Evolutionary conservation across 2,329 filamentous ascomycete genomes (phyloP), one percentile per base, ranked within the genome.

Genomic region (Acephala macrosclerotiorum): DNA sequence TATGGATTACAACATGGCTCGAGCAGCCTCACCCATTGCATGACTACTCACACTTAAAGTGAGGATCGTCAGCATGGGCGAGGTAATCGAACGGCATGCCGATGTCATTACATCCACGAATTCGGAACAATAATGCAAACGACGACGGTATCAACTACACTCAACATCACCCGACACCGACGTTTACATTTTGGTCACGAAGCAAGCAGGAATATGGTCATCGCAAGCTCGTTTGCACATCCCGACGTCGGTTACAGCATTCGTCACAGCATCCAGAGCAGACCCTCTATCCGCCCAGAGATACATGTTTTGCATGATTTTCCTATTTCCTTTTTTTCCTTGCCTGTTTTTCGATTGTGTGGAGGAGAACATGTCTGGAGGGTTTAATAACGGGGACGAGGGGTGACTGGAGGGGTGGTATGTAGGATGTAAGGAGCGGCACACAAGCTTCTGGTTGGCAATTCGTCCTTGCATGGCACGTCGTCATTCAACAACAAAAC

Each of bases 51-150:
- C 67, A 66, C 53, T 62, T 65, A 45, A 60, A 53, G 72, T 70
- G 69, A 69, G 70, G 59, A 64, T 64, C 56, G 67, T 72, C 68
- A 64, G 65, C 70, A 60, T 67, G 62, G 64, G 72, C 67, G 59
- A 66, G 71, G 73, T 66, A 64, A 73, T 76, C 75, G 75, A 76
- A 77, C 74, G 75, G 75, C 75, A 75, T 64, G 74, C 68, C 75
- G 74, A 76, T 76, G 74, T 70, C 70, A 75, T 70, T 42, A 72
- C 69, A 73, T 74, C 66, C 65, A 70, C 61, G 29, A 58, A 57
- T 66, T 71, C 70, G 68, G 66, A 72, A 63, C 66, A 70, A 65
- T 33, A 68, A 67, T 71, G 65, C 66, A 33, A 67, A 72, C 65
- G 58, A 60, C 62, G 55, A 65, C 49, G 60, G 68, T 66, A 64